These are phyloP conservation scores for Phytopythium cucurbitacearum DNA, from an alignment of 352 stramenopile species.

Conservation along the genomic window DNA sequence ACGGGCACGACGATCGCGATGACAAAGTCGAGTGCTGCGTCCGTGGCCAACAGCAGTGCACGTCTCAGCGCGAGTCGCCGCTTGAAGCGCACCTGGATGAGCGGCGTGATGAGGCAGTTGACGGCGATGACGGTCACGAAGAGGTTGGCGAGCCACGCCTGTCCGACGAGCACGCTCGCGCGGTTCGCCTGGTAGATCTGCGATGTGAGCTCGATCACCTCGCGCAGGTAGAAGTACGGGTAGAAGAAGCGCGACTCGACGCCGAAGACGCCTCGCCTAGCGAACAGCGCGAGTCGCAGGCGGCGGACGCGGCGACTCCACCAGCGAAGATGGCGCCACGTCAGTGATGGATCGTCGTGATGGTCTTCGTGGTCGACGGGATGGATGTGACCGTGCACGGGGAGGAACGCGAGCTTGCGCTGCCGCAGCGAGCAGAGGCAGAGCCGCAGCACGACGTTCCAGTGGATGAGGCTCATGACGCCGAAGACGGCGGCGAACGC, in stretches of 20 bases:
- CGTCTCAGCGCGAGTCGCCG: neutral
- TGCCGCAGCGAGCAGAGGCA: conserved; percentile 14
- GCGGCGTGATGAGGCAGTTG: conserved; percentile 20
- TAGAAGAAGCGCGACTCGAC: conserved; percentile 26
- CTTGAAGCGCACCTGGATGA: conserved; percentile 5
- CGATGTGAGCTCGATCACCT: conserved; percentile 15
- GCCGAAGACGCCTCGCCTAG: conserved; percentile 10
- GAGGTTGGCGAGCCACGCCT: conserved; percentile 6
- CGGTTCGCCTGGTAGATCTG: conserved; percentile 23
- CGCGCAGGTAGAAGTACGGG: conserved; percentile 13
- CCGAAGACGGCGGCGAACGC: conserved; percentile 21
- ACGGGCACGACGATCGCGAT: conserved; percentile 14
- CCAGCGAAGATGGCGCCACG: neutral
- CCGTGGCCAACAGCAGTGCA: conserved; percentile 10
- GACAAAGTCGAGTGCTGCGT: conserved; percentile 11
- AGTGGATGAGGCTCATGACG: conserved; percentile 18
- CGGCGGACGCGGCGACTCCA: neutral
- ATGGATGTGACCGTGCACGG: neutral
- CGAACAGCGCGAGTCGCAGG: conserved; percentile 9
- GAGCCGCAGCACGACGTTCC: conserved; percentile 13
- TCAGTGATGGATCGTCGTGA: neutral
- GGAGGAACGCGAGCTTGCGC: conserved; percentile 16
- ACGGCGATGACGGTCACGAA: conserved; percentile 11
- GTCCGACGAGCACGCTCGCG: conserved; percentile 12
- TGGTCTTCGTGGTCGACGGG: neutral